A percentile compares a stretch with the other conserved stretches of the same genome.
phyloP scores from a whole-genome alignment of 805 yeast species.

The Sugiyamaella valdiviana region DNA sequence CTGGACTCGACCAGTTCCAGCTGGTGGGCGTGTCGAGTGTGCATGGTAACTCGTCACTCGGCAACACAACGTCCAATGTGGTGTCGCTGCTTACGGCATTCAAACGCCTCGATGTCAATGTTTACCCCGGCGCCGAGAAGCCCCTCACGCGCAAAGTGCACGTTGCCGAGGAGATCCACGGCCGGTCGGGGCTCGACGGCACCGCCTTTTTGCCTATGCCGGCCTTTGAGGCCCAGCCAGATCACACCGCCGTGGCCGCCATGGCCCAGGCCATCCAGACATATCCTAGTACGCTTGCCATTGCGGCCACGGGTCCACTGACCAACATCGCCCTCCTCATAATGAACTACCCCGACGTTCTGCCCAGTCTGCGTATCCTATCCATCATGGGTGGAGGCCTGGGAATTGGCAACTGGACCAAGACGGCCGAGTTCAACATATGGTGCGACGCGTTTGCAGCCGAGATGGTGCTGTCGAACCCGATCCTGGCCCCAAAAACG shows the following conservation, averaged over 20 bases:
- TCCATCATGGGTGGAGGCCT: conserved; percentile 75
- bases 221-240: conserved; percentile 28
- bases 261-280: conserved; percentile 40
- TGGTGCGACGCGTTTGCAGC: conserved; percentile 76
- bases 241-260: conserved; percentile 36
- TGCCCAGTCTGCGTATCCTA: conserved; percentile 43
- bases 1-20: conserved; percentile 51
- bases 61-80: conserved; percentile 63
- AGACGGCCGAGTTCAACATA: conserved; percentile 68
- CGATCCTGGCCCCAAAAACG: conserved; percentile 42
- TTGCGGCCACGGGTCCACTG: conserved; percentile 72
- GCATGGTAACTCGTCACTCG: conserved; percentile 63
- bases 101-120: conserved; percentile 43
- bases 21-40: conserved; percentile 69
- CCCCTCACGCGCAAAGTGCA: conserved; percentile 50
- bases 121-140: conserved; percentile 55
- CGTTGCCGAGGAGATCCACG: conserved; percentile 63
- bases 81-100: conserved; percentile 60
- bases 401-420: conserved; percentile 42
- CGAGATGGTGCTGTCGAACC: conserved; percentile 44
- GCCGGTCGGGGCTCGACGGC: conserved; percentile 74
- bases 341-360: conserved; percentile 47
- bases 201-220: conserved; percentile 53
- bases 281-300: conserved; percentile 45
- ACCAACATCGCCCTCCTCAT: conserved; percentile 64